These are phyloP conservation scores for Penicillium herquei DNA, from an alignment of 495 filamentous ascomycete species.

Conservation along the genomic window DNA sequence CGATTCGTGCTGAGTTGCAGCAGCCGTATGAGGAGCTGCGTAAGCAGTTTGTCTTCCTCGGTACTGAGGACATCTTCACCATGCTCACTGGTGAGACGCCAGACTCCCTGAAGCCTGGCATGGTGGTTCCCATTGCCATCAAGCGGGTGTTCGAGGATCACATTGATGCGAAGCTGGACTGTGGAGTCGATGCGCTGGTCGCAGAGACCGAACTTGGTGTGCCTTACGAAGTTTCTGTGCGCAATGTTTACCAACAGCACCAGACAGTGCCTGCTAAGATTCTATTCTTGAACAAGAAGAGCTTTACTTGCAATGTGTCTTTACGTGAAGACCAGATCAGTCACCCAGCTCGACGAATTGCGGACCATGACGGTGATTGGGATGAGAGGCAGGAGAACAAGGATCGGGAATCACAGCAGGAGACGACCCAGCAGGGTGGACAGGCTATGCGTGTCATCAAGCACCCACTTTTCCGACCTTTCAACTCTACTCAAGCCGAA, in stretches of 20 bases:
- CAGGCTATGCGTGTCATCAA: conserved; percentile 93
- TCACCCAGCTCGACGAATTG: conserved; percentile 60
- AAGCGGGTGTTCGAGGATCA: conserved; percentile 87
- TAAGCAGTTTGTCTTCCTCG: conserved; percentile 69
- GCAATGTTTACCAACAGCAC: conserved; percentile 61
- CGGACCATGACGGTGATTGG: conserved; percentile 80
- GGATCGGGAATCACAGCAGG: conserved; percentile 72
- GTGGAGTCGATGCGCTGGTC: conserved; percentile 86
- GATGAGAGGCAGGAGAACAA: conserved; percentile 75
- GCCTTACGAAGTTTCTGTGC: conserved; percentile 55
- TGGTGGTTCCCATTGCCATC: conserved; percentile 89
- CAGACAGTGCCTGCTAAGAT: conserved; percentile 90
- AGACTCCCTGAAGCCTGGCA: conserved; percentile 77
- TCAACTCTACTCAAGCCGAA: conserved; percentile 90
- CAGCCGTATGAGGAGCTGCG: conserved; percentile 93
- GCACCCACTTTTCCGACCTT: conserved; percentile 89
- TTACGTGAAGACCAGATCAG: conserved; percentile 76
- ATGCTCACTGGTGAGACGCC: conserved; percentile 94
- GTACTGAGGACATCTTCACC: conserved; percentile 83
- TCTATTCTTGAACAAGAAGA: conserved; percentile 76
- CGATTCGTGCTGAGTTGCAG: conserved; percentile 89
- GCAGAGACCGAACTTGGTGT: conserved; percentile 69
- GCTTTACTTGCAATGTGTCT: conserved; percentile 76
- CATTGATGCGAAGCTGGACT: conserved; percentile 88
- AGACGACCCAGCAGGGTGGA: conserved; percentile 76